Conservation (phyloP, 2,329 filamentous ascomycete genomes). For the Trichoderma guizhouense region DNA sequence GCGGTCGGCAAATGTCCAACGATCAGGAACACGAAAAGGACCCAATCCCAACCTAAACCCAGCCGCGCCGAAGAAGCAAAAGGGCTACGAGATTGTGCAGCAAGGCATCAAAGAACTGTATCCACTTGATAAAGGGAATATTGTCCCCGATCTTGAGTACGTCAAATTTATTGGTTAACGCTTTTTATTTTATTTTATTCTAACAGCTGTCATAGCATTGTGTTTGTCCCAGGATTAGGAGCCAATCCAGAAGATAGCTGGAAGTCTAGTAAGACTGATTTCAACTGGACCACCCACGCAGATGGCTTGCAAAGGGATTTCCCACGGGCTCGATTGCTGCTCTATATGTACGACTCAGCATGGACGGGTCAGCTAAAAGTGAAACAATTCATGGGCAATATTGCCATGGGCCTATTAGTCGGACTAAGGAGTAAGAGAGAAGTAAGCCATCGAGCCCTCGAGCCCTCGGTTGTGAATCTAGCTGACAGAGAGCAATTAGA, state of each 20-base stretch:
- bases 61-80: slow-evolving; percentile 27
- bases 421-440: slow-evolving; percentile 35
- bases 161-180: neutral
- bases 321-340: slow-evolving; percentile 37
- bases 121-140: slow-evolving; percentile 27
- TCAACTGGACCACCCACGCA: slow-evolving; percentile 39
- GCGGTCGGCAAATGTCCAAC: slow-evolving; percentile 14
- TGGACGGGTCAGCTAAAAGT: slow-evolving; percentile 40
- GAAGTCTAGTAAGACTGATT: slow-evolving; percentile 34
- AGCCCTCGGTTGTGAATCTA: too few species aligned
- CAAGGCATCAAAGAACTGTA: slow-evolving; percentile 41
- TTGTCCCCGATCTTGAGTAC: slow-evolving; percentile 36
- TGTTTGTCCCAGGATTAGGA: slow-evolving; percentile 41
- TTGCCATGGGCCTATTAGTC: slow-evolving; percentile 37
- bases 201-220: slow-evolving; percentile 30
- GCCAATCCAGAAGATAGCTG: slow-evolving; percentile 40
- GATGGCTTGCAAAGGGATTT: slow-evolving; percentile 39
- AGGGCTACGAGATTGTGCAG: slow-evolving; percentile 35
- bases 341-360: slow-evolving; percentile 42
- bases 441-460: slow-evolving; percentile 22
- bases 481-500: neutral
- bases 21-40: slow-evolving; percentile 13
- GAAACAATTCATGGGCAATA: slow-evolving; percentile 39
- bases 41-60: neutral
- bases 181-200: neutral